A percentile compares a stretch with the other conserved stretches of the same genome.
phyloP scores from a whole-genome alignment of 2,329 filamentous ascomycete species.

The Alternaria ethzedia region DNA sequence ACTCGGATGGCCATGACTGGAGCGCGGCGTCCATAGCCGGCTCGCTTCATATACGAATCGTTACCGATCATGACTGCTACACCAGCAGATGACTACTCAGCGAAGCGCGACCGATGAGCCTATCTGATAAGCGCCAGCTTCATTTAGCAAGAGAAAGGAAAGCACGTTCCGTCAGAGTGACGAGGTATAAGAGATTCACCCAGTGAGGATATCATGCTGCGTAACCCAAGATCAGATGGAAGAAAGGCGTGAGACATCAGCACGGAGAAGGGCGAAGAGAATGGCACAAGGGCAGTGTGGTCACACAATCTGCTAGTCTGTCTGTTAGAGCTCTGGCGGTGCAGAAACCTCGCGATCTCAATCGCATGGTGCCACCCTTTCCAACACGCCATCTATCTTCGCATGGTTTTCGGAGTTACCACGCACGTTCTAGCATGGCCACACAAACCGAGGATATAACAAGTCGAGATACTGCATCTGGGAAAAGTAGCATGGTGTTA shows the following conservation, averaged over 20 bases:
- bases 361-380: neutral
- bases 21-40: neutral
- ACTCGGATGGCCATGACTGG: neutral
- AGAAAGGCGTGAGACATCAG: neutral
- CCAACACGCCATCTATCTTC: neutral
- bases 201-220: neutral
- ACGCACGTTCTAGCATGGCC: neutral
- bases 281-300: neutral
- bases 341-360: neutral
- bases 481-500: neutral
- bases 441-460: neutral
- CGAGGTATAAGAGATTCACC: neutral
- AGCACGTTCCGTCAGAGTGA: neutral
- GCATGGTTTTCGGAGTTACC: neutral
- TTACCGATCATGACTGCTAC: constrained; percentile 2
- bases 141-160: neutral
- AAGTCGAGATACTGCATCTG: neutral
- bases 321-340: neutral
- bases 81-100: neutral
- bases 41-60: neutral
- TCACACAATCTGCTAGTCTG: neutral
- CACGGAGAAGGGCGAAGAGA: neutral
- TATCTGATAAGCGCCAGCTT: neutral
- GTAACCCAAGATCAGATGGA: neutral
- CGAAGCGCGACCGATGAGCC: neutral